Base-by-base conservation (phyloP, 306 rosid genomes). In the Benincasa hispida region DNA sequence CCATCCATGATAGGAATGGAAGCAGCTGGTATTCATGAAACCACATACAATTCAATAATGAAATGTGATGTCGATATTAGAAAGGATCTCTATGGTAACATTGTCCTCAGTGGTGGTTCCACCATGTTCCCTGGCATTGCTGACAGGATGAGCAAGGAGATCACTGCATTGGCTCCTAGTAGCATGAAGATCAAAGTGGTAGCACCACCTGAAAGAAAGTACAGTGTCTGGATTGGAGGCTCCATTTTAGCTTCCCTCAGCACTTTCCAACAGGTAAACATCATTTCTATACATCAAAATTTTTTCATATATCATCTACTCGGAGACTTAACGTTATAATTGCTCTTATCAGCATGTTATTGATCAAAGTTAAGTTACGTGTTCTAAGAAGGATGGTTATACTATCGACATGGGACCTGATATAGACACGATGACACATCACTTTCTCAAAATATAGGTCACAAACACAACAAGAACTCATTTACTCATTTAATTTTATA, bases 1-100 rank as follows among this genome's bases (percentile, higher is more conserved):
- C 98, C 98, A 41, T 93, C 98, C 75, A 93, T 91, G 97, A 91
- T 93, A 11, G 97, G 98, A 21, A 93, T 93, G 98, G 97, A 93
- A 84, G 88, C 97, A 77, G 72, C 92, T 53, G 98, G 97, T 69
- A 93, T 93, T 17, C 98, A 93, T 74, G 98, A 93, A 83, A 93
- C 98, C 58, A 93, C 97, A 7, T 93, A 93, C 85, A 93, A 93
- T 79, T 91, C 98, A n/a, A 93, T 93, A 85, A 93, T 93, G 98
- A 93, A 93, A 84, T 93, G 98, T 39, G 98, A 93, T 59, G 97
- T 93, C n/a, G 97, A 93, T 72, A 91, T 93, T 27, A 88, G 98
- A 85, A 93, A 93, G 89, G 98, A 93, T 77, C 94, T 93, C 24
- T 93, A 93, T 53, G 98, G 97, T 17, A 93, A 93, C 76, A 93